Conservation (phyloP, 768 basidiomycete genomes). For the Suillus brevipes region DNA sequence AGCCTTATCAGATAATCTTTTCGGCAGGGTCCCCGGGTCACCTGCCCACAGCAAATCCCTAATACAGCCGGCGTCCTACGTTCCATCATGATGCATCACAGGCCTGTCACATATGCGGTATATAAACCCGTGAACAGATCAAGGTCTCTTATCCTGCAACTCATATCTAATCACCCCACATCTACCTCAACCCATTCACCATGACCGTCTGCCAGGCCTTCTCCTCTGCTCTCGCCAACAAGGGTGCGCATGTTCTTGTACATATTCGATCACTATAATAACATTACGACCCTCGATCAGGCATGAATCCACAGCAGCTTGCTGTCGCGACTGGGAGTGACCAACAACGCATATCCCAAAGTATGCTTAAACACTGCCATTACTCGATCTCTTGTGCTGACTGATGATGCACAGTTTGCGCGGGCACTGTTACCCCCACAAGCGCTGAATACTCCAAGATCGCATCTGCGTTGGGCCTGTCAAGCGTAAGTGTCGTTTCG, state of each 20-base stretch:
- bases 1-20: background rate
- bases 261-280: background rate
- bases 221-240: background rate
- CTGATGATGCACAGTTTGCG: conserved; percentile 43
- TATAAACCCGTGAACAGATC: background rate
- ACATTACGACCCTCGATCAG: background rate
- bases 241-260: background rate
- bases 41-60: background rate
- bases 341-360: background rate
- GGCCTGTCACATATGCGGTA: background rate
- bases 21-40: background rate
- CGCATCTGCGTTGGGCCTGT: conserved; percentile 37
- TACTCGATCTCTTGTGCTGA: background rate
- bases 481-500: conserved; percentile 17
- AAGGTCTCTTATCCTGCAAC: conserved; percentile 2
- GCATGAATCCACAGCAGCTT: background rate
- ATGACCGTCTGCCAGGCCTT: conserved; percentile 2
- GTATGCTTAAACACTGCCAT: background rate
- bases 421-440: conserved; percentile 43
- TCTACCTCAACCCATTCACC: background rate
- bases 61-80: background rate
- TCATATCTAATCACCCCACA: background rate
- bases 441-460: conserved; percentile 50
- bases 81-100: background rate
- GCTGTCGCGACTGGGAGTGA: background rate